Evolutionary conservation across 306 rosid species (phyloP).

Genomic region (Vigna reflexopilosa): DNA sequence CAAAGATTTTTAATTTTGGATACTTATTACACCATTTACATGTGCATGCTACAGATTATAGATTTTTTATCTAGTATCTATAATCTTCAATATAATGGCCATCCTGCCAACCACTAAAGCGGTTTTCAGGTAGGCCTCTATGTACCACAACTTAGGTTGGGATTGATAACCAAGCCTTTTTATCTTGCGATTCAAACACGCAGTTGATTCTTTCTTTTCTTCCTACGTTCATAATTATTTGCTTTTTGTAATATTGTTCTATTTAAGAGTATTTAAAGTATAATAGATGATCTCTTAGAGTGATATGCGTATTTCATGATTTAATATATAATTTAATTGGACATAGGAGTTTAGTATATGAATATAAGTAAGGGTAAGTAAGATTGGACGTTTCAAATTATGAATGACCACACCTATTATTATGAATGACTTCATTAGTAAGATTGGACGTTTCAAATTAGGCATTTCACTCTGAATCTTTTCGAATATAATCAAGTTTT

Average conservation of each 20-base stretch:
- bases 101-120: background rate
- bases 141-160: background rate
- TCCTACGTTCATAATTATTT: background rate
- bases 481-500: background rate
- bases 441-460: background rate
- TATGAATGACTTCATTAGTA: background rate
- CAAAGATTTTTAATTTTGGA: background rate
- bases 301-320: background rate
- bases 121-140: background rate
- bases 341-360: background rate
- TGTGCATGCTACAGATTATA: background rate
- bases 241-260: background rate
- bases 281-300: background rate
- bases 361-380: background rate
- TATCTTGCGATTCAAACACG: background rate
- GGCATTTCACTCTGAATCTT: constrained; percentile 14
- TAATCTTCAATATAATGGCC: background rate
- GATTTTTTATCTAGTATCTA: background rate
- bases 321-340: background rate
- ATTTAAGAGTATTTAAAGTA: background rate
- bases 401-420: background rate
- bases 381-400: too few species aligned
- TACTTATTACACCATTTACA: background rate
- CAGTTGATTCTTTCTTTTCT: constrained; percentile 1
- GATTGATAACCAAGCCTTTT: background rate